Conservation (phyloP, 805 yeast species). For the Tetrapisispora pingtungensis region DNA sequence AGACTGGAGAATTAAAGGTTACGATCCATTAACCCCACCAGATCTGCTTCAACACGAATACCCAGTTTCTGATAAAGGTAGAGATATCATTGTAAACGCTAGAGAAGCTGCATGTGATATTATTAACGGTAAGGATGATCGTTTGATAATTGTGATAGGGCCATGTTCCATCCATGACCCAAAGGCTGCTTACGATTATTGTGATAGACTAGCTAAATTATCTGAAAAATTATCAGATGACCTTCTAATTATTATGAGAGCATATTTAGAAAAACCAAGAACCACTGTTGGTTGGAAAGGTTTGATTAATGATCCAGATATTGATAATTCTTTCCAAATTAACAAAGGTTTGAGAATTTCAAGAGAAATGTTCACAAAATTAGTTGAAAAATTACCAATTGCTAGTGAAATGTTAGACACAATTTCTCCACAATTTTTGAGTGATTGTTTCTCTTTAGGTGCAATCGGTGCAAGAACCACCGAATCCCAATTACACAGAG, state of each 20-base stretch:
- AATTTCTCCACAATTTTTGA: conserved; percentile 89
- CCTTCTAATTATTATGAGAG: conserved; percentile 86
- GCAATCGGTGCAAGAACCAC: conserved; percentile 99
- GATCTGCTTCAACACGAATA: conserved; percentile 80
- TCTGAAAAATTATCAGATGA: conserved; percentile 67
- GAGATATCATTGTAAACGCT: conserved; percentile 61
- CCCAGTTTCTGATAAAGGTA: conserved; percentile 48
- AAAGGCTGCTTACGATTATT: conserved; percentile 81
- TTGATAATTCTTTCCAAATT: conserved; percentile 84
- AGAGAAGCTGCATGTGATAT: conserved; percentile 71
- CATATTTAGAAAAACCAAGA: conserved; percentile 95
- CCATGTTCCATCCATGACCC: conserved; percentile 97
- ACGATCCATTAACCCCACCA: conserved; percentile 91
- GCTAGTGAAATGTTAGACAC: conserved; percentile 98
- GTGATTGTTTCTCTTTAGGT: conserved; percentile 85
- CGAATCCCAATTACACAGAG: conserved; percentile 96
- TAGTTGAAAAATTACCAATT: conserved; percentile 79
- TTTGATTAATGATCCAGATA: conserved; percentile 91
- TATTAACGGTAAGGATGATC: conserved; percentile 67
- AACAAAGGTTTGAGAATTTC: conserved; percentile 88
- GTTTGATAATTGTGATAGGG: conserved; percentile 81
- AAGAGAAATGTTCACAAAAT: conserved; percentile 71
- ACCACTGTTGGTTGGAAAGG: conserved; percentile 99
- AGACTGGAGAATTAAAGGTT: conserved; percentile 74
- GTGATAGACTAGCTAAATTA: conserved; percentile 52